Conservation (phyloP, 2,329 filamentous ascomycete species). For the Capronia epimyces region DNA sequence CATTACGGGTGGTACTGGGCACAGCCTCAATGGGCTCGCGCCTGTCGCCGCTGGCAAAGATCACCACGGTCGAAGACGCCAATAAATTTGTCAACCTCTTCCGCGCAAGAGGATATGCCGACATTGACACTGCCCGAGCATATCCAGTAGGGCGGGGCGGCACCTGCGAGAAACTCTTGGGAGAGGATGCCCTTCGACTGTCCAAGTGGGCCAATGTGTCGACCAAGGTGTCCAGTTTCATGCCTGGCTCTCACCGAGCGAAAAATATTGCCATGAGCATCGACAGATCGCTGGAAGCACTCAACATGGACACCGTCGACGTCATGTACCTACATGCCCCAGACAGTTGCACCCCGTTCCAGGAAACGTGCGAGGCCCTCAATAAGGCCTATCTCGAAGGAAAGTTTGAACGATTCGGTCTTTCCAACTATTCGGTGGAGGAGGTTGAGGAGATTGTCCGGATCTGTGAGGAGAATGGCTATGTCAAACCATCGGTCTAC, state of each 20-base stretch:
- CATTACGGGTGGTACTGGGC: constrained; percentile 29
- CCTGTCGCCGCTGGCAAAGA: constrained; percentile 29
- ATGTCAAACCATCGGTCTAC: constrained; percentile 43
- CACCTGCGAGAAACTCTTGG: constrained; percentile 30
- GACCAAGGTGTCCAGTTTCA: constrained; percentile 30
- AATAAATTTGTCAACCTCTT: constrained; percentile 27
- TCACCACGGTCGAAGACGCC: constrained; percentile 29
- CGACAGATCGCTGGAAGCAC: constrained; percentile 28
- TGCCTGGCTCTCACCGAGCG: constrained; percentile 29
- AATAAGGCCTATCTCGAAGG: constrained; percentile 40
- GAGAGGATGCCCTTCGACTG: constrained; percentile 26
- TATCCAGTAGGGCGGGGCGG: constrained; percentile 30
- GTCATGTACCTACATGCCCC: constrained; percentile 44
- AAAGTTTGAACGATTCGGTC: constrained; percentile 44
- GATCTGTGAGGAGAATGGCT: constrained; percentile 42
- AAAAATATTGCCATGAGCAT: constrained; percentile 30
- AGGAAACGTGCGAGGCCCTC: constrained; percentile 41
- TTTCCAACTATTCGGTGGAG: constrained; percentile 44
- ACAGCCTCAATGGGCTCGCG: constrained; percentile 30
- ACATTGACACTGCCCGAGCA: constrained; percentile 32
- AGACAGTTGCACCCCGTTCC: constrained; percentile 41
- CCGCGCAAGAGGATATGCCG: constrained; percentile 27
- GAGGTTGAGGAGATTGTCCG: constrained; percentile 43
- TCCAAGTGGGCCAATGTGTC: constrained; percentile 29
- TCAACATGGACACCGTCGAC: constrained; percentile 28